Conservation (phyloP, 2,329 filamentous ascomycete genomes). For the Xylaria sp. region DNA sequence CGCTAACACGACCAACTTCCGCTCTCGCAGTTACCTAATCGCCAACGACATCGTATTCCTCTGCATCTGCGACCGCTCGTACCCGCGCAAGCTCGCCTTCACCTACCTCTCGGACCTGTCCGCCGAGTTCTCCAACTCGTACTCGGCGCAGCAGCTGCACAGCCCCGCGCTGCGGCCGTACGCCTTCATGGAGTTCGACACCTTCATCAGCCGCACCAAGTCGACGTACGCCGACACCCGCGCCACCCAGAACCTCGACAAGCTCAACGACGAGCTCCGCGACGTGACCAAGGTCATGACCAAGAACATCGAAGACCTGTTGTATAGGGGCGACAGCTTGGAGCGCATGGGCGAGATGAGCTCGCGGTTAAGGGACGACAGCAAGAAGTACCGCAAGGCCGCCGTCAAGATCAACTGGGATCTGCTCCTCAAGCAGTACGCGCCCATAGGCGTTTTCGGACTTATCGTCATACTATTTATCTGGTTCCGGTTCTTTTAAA, state of each 20-base stretch:
- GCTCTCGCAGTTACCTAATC: slow-evolving; percentile 77
- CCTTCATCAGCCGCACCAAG: slow-evolving; percentile 92
- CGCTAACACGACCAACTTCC: slow-evolving; percentile 5
- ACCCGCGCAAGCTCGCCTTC: slow-evolving; percentile 97
- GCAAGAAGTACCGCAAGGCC: slow-evolving; percentile 90
- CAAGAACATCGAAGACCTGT: slow-evolving; percentile 97
- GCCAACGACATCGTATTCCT: slow-evolving; percentile 86
- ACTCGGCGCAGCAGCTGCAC: slow-evolving; percentile 78
- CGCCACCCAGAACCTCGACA: slow-evolving; percentile 90
- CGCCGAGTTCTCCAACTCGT: slow-evolving; percentile 88
- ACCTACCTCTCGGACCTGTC: slow-evolving; percentile 95
- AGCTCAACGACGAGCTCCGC: slow-evolving; percentile 94
- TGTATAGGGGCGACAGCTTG: slow-evolving; percentile 92
- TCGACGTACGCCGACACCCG: slow-evolving; percentile 93
- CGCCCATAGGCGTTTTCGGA: slow-evolving; percentile 83
- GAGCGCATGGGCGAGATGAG: slow-evolving; percentile 98
- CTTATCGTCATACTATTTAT: slow-evolving; percentile 87
- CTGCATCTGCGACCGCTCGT: slow-evolving; percentile 91
- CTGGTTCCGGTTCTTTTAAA: slow-evolving; percentile 91
- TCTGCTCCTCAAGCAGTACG: slow-evolving; percentile 94
- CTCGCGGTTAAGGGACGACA: slow-evolving; percentile 86
- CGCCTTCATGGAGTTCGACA: slow-evolving; percentile 98
- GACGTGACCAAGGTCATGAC: slow-evolving; percentile 99
- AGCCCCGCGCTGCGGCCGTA: slow-evolving; percentile 84
- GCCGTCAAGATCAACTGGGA: slow-evolving; percentile 99